Base-by-base conservation (phyloP, 495 filamentous ascomycete species). In the Penicillium ucsense region DNA sequence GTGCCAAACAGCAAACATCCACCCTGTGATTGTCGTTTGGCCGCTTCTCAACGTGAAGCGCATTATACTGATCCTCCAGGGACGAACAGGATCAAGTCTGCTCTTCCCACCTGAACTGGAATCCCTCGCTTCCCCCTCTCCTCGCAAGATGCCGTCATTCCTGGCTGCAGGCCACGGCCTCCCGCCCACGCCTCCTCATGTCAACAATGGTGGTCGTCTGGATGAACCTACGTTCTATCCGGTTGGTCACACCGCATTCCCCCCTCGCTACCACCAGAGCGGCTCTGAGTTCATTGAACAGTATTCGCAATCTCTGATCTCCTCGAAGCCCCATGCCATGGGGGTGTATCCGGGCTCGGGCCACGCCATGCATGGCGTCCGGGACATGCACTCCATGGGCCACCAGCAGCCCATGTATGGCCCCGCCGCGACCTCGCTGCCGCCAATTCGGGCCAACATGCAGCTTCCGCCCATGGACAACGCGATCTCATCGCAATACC, bases 241-340 rank as follows among this genome's bases (percentile, higher is more conserved):
- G 34, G 49, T 68, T 45, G 63, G 60, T 42, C 63, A 66, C 38
- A 56, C 70, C 36, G 67, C 63, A 38, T 74, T 72, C 49, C 67
- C 68, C 31, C 67, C 64, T 45, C 70, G 70, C 36, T 73, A 72
- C 57, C 61, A 67, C 38, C 71, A 74, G 61, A 71, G 54, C 47
- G 71, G 71, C 47, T 68, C 59, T 46, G 71, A 74, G 42, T 74
- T 74, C 55, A 73, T 74, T 54, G 71, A 74, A 47, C 70, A 73
- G 57, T 74, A 71, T 56, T 70, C 71, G 33, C 71, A 74, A 55
- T 66, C 70, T 10, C 37, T 59, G 39, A 67, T 63, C 43, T 73
- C 68, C 53, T 54, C 54, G 40, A 72, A 73, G 49, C 63, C 68
- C n/a, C 61, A 57, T 41, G 38, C 68, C 46, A 65, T 73, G 62